These are phyloP conservation scores for Musa schizocarpa DNA, from an alignment of 176 grass and related monocot genomes.

Conservation along the genomic window DNA sequence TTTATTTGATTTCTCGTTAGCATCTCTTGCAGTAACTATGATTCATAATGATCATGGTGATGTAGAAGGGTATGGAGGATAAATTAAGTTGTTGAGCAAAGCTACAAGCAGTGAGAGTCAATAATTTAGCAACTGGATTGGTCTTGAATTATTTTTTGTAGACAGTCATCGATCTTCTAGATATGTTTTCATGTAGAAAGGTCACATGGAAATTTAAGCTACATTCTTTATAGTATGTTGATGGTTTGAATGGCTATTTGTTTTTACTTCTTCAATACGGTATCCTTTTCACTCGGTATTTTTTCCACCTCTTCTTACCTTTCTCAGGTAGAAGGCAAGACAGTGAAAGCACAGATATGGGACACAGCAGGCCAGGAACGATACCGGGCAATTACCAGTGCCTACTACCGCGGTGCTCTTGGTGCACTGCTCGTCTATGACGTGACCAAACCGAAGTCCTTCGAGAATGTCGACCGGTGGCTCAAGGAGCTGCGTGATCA, in stretches of 20 bases:
- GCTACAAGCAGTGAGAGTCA: no score
- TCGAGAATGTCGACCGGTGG: constrained; percentile 67
- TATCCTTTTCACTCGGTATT: no score
- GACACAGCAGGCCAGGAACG: constrained; percentile 87
- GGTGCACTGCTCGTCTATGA: constrained; percentile 78
- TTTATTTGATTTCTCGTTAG: no score
- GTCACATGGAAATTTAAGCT: neutral
- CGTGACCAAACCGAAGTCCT: constrained; percentile 64
- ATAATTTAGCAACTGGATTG: neutral
- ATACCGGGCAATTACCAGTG: constrained; percentile 65
- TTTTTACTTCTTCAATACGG: no score
- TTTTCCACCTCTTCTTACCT: neutral
- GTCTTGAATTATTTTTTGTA: neutral
- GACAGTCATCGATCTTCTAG: neutral
- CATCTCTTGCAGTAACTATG: no score
- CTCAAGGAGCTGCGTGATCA: constrained; percentile 68
- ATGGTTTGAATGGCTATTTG: no score
- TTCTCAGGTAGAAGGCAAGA: constrained; percentile 69
- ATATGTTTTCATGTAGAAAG: neutral
- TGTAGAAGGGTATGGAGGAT: no score
- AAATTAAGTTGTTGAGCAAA: no score
- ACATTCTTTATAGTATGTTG: no score
- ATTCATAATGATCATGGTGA: no score
- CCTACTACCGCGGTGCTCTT: constrained; percentile 36
- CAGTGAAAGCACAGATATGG: constrained; percentile 87